Evolutionary conservation across 192 early-diverging fungal genomes (phyloP).

Genomic region (Spinellus fusiger): DNA sequence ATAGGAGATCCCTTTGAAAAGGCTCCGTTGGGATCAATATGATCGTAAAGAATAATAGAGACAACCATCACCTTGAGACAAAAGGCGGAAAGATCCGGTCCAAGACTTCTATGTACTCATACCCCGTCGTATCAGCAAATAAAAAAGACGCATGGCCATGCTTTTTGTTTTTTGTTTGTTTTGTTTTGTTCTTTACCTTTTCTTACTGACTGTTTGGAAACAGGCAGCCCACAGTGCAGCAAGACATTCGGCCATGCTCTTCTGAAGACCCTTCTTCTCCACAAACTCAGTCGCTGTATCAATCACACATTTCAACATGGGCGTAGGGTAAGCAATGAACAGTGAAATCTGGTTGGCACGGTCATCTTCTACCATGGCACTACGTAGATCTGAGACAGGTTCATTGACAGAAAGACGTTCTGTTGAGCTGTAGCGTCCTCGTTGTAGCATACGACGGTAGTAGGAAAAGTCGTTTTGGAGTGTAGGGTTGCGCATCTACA

Average conservation of each 20-base stretch:
- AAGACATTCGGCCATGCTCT: slow-evolving; percentile 64
- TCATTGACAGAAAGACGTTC: neutral
- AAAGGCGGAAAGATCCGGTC: slow-evolving; percentile 62
- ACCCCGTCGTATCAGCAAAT: neutral
- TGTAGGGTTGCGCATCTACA: slow-evolving; percentile 30
- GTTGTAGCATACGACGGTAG: slow-evolving; percentile 84
- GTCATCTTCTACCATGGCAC: slow-evolving; percentile 71
- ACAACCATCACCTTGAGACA: slow-evolving; percentile 84
- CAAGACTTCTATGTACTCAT: slow-evolving; percentile 40
- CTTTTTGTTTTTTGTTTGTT: neutral
- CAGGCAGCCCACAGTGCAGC: slow-evolving; percentile 72
- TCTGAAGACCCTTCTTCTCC: slow-evolving; percentile 34
- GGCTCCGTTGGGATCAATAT: slow-evolving; percentile 73
- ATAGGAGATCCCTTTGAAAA: slow-evolving; percentile 73
- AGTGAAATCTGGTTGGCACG: slow-evolving; percentile 92
- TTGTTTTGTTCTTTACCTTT: slow-evolving; percentile 26
- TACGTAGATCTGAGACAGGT: slow-evolving; percentile 42
- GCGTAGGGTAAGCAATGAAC: slow-evolving; percentile 93
- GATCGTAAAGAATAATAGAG: slow-evolving; percentile 88
- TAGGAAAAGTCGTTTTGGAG: slow-evolving; percentile 98
- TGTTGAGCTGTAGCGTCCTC: slow-evolving; percentile 46
- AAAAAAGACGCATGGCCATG: neutral
- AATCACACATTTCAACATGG: slow-evolving; percentile 85
- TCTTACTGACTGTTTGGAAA: slow-evolving; percentile 73
- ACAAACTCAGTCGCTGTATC: slow-evolving; percentile 73